Base-by-base conservation (phyloP, 805 yeast genomes). In the Hanseniaspora singularis region DNA sequence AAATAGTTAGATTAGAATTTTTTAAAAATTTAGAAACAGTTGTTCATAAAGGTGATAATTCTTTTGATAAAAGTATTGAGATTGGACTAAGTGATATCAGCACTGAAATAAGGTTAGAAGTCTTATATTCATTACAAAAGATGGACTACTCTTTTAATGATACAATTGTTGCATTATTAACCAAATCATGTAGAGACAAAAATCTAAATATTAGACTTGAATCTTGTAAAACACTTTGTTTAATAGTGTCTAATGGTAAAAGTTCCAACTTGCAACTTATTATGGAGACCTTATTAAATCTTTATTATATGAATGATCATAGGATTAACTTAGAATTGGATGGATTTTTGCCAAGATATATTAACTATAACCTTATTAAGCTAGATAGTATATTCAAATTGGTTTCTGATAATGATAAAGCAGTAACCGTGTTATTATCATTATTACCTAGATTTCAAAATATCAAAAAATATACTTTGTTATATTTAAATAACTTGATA, bases 171-270 rank as follows among this genome's bases (percentile, higher is more conserved):
- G 33, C 20, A 16, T 6, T 37, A 12, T 16, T 44, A 10, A 14
- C 10, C 24, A 28, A 15, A 4, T 22, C 37, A 3, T 44, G 48
- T n/a, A 44, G 48, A 37, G 48, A 44, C 22, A 44, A 44, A 16
- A 16, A 24, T 8, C 27, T 22, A 26, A 16, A 14, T 1, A 37
- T 44, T 3, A 44, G 48, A 44, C 16, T 12, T 2, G 37, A 22
- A 30, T 5, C 30, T 19, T 36, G 39, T 23, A 11, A n/a, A 8
- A 19, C 19, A 9, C 14, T 36, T 10, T 36, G 39, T 14, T 6
- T 23, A n/a, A 4, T 36, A 6, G n/a, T 36, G 28, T n/a, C n/a
- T n/a, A n/a, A 20, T 4, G 12, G 14, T 3, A 11, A 7, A 33
- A 20, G 3, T 5, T n/a, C 3, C 9, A 19, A n/a, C 9, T 33